These are phyloP conservation scores for Trichoderma atroviride DNA, from an alignment of 2,329 filamentous ascomycete species.

Conservation along the genomic window DNA sequence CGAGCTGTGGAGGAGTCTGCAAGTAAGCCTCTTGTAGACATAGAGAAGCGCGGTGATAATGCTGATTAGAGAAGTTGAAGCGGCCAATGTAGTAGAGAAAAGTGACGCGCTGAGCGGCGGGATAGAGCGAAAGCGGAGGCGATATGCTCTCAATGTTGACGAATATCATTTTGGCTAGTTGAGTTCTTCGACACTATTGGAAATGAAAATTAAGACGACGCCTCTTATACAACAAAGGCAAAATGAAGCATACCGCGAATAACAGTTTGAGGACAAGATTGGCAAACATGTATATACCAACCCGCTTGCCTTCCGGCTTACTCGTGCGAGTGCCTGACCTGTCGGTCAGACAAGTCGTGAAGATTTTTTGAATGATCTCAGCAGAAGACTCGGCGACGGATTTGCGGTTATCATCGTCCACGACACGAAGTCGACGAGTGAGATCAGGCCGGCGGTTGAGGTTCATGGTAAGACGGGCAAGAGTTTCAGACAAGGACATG, in stretches of 20 bases:
- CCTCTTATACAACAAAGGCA: too few relatives aligned
- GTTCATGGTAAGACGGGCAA: constrained; percentile 81
- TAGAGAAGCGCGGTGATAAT: constrained; percentile 75
- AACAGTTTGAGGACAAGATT: constrained; percentile 88
- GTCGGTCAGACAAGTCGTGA: constrained; percentile 86
- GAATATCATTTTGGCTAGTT: constrained; percentile 85
- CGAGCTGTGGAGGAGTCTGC: constrained; percentile 63
- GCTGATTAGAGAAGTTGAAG: constrained; percentile 82
- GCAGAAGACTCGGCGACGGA: constrained; percentile 84
- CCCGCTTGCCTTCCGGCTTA: constrained; percentile 78
- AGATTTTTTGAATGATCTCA: constrained; percentile 86
- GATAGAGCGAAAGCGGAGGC: constrained; percentile 78
- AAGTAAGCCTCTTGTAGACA: constrained; percentile 80
- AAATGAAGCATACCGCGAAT: constrained; percentile 64
- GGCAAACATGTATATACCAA: constrained; percentile 88
- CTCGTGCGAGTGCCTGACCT: constrained; percentile 67
- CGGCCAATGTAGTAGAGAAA: constrained; percentile 94
- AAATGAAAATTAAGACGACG: too few relatives aligned
- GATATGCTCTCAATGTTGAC: constrained; percentile 83
- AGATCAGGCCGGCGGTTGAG: constrained; percentile 81
- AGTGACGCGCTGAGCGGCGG: constrained; percentile 83
- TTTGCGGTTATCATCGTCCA: constrained; percentile 70
- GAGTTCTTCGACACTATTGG: constrained; percentile 75
- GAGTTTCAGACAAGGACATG: constrained; percentile 76
- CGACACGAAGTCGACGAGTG: constrained; percentile 64